These are phyloP conservation scores for Dacryopinax spathularia DNA, from an alignment of 768 basidiomycete species.

Conservation along the genomic window DNA sequence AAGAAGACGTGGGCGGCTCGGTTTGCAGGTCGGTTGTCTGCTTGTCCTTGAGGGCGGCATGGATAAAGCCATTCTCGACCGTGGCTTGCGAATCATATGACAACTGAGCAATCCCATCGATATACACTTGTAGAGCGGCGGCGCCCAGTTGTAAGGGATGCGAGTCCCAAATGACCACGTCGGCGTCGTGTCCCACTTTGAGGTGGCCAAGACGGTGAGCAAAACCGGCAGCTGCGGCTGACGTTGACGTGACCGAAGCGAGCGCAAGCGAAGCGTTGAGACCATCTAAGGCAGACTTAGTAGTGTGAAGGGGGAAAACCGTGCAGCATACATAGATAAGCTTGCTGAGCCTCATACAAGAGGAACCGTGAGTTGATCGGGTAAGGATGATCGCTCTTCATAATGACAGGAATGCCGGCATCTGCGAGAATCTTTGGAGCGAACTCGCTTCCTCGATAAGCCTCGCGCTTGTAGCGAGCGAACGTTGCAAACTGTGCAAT, in stretches of 20 bases:
- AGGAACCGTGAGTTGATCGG: constrained; percentile 4
- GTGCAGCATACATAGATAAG: constrained; percentile 7
- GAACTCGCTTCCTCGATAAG: constrained; percentile 25
- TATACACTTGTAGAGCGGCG: constrained; percentile 26
- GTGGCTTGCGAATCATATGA: constrained; percentile 9
- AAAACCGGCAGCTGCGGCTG: constrained; percentile 24
- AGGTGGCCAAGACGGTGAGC: constrained; percentile 26
- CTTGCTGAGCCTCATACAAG: constrained; percentile 23
- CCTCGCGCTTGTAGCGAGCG: constrained; percentile 25
- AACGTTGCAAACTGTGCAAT: constrained; percentile 25
- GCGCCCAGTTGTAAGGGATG: constrained; percentile 28
- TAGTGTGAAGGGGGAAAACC: not conserved
- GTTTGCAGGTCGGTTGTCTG: constrained; percentile 14
- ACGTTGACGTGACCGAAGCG: constrained; percentile 20
- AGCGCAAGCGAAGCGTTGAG: constrained; percentile 11
- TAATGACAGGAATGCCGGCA: constrained; percentile 11
- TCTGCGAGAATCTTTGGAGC: constrained; percentile 26
- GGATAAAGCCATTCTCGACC: not conserved
- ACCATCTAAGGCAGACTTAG: not conserved
- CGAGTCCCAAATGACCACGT: constrained; percentile 23
- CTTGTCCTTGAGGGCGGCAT: constrained; percentile 19
- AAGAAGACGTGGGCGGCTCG: constrained; percentile 1
- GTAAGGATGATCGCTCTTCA: not conserved
- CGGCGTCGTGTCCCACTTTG: constrained; percentile 26
- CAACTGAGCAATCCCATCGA: constrained; percentile 29